Percentiles rank a stretch among this genome's conserved stretches.
phyloP scores from a whole-genome alignment of 2,329 filamentous ascomycete species.

The Trichoderma sp. region DNA sequence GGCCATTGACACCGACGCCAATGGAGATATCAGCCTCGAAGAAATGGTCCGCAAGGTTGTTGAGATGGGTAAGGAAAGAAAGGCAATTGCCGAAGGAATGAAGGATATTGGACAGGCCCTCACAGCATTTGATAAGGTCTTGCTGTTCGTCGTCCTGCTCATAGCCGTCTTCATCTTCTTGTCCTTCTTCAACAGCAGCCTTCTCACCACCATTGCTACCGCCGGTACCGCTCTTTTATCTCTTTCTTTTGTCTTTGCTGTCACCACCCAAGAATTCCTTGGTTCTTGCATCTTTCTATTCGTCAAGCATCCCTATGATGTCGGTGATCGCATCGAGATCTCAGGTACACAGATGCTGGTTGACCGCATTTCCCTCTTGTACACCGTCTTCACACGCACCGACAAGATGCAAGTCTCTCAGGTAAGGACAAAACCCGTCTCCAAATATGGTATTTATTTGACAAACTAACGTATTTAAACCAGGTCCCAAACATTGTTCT shows the following conservation, averaged over 20 bases:
- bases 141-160: conserved; percentile 77
- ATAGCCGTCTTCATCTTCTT: conserved; percentile 83
- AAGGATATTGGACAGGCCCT: conserved; percentile 96
- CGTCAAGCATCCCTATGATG: conserved; percentile 96
- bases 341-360: conserved; percentile 69
- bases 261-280: conserved; percentile 90
- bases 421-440: conserved; percentile 29
- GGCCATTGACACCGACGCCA: conserved; percentile 78
- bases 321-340: conserved; percentile 91
- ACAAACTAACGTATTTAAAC: background rate
- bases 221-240: conserved; percentile 90
- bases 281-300: conserved; percentile 98
- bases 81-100: conserved; percentile 89
- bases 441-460: background rate
- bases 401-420: conserved; percentile 74
- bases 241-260: conserved; percentile 93
- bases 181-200: conserved; percentile 83
- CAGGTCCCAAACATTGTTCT: conserved; percentile 87
- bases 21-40: conserved; percentile 91
- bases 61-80: conserved; percentile 80
- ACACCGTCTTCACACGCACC: conserved; percentile 85
- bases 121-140: conserved; percentile 80
- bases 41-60: conserved; percentile 90
- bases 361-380: conserved; percentile 90
- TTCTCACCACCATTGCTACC: conserved; percentile 81